A percentile compares a stretch with the other conserved stretches of the same genome.
These are phyloP conservation scores for Paramecium sexaurelia DNA, from an alignment of 73 alveolate species.

Conservation along the genomic window DNA sequence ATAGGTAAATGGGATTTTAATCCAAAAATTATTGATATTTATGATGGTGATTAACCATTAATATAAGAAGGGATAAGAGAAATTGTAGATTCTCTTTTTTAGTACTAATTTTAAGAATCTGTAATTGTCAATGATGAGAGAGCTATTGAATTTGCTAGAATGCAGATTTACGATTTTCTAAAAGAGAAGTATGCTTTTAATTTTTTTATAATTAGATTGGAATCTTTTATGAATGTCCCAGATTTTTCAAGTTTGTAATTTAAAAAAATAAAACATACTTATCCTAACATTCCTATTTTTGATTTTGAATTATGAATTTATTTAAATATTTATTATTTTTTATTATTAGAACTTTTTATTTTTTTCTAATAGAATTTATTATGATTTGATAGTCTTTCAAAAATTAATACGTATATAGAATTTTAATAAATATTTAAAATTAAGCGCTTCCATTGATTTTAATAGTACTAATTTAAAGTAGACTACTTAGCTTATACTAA, in stretches of 20 bases:
- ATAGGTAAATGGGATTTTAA: conserved; percentile 54
- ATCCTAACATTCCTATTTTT: conserved; percentile 20
- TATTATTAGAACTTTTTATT: too few species aligned
- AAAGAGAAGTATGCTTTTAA: neutral
- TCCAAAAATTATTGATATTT: conserved; percentile 50
- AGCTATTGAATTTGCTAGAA: conserved; percentile 36
- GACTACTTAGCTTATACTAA: too few species aligned
- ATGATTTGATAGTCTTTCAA: too few species aligned
- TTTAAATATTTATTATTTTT: neutral
- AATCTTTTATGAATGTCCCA: conserved; percentile 54
- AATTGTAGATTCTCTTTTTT: neutral
- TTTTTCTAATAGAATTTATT: too few species aligned
- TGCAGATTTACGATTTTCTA: conserved; percentile 9
- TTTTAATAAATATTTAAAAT: too few species aligned
- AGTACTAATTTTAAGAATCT: neutral
- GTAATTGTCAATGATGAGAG: conserved; percentile 48
- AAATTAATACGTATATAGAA: too few species aligned
- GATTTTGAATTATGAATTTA: conserved; percentile 43
- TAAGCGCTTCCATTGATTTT: too few species aligned
- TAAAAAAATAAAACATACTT: neutral
- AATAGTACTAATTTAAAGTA: too few species aligned
- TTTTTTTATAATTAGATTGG: conserved; percentile 8
- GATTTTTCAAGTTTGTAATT: neutral
- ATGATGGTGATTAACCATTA: conserved; percentile 50
- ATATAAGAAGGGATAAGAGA: conserved; percentile 13